Evolutionary conservation across 345 rosid genomes (phyloP).

Genomic region (Citrus cavaleriei): DNA sequence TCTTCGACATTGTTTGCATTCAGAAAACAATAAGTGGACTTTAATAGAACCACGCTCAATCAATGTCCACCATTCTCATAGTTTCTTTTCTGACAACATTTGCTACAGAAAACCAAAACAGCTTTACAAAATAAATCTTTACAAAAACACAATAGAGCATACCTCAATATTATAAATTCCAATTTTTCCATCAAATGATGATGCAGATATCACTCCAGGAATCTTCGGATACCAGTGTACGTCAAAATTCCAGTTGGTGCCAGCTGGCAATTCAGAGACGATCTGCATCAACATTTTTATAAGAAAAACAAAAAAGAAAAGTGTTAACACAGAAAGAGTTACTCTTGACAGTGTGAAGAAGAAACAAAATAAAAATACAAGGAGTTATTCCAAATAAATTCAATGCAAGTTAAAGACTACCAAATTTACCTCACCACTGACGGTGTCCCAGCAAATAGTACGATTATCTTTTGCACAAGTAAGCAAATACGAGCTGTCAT

Average conservation of each 20-base stretch:
- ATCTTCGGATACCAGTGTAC: conserved; percentile 96
- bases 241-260: conserved; percentile 97
- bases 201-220: conserved; percentile 95
- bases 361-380: not conserved
- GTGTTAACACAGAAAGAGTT: conserved; percentile 1
- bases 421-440: conserved; percentile 69
- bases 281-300: conserved; percentile 42
- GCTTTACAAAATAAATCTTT: not conserved
- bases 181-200: conserved; percentile 95
- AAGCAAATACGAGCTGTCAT: conserved; percentile 87
- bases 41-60: not conserved
- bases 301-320: not conserved
- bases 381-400: not conserved
- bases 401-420: not conserved
- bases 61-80: not conserved
- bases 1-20: not conserved
- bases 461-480: conserved; percentile 97
- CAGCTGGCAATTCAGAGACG: conserved; percentile 87
- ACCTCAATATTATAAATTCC: conserved; percentile 98
- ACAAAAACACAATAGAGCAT: conserved; percentile 8
- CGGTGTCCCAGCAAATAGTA: conserved; percentile 97
- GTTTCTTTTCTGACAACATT: not conserved
- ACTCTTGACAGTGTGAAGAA: not conserved
- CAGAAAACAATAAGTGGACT: not conserved
- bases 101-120: not conserved